Conservation (phyloP, 23 red algal species). For the Gracilaria gracilis region DNA sequence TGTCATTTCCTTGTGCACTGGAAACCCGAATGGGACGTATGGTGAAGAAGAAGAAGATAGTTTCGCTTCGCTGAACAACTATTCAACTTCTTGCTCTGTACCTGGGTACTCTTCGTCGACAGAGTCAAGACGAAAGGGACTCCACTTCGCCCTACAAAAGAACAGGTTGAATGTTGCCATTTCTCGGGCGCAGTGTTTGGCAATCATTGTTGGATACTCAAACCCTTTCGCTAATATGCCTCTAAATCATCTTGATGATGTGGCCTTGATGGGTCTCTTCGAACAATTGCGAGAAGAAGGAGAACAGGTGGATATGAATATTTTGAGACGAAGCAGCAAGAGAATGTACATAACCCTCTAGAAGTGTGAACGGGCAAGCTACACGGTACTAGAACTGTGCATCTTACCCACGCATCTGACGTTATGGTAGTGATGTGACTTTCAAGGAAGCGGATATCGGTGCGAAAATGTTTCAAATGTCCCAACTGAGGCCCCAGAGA, state of each 20-base stretch:
- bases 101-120: background rate
- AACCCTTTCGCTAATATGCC: conserved; percentile 29
- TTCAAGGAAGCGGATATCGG: too few species aligned
- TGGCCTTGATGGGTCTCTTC: conserved; percentile 28
- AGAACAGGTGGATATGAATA: background rate
- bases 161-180: conserved; percentile 87
- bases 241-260: conserved; percentile 38
- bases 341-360: background rate
- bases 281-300: conserved; percentile 38
- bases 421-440: too few species aligned
- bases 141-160: conserved; percentile 63
- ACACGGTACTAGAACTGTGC: too few species aligned
- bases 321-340: background rate
- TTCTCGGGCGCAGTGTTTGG: conserved; percentile 83
- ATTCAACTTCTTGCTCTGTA: background rate
- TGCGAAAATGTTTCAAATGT: too few species aligned
- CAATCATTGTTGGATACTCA: conserved; percentile 69
- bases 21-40: background rate
- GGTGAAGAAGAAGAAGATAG: conserved; percentile 14
- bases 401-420: too few species aligned
- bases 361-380: too few species aligned
- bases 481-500: too few species aligned
- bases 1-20: conserved; percentile 75
- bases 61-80: background rate
- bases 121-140: background rate